Evolutionary conservation across 768 basidiomycete species (phyloP).

Genomic region (Auriscalpium orientale): DNA sequence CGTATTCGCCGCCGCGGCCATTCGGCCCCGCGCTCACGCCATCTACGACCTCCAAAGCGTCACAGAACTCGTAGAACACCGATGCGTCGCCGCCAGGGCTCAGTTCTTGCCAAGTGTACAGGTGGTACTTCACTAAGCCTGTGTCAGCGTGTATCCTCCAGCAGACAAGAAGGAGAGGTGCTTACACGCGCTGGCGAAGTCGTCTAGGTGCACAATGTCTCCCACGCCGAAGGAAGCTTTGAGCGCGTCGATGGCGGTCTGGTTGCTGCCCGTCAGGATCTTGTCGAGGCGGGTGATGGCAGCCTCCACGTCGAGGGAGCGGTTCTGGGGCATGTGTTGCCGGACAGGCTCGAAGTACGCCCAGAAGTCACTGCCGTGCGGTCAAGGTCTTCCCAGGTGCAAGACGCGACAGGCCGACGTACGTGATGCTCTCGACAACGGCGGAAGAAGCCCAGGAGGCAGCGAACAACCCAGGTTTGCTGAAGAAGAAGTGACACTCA

Average conservation of each 20-base stretch:
- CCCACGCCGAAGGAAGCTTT: constrained; percentile 56
- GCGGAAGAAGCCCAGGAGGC: constrained; percentile 63
- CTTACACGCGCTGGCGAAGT: constrained; percentile 52
- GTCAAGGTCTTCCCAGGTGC: neutral
- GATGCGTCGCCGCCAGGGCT: constrained; percentile 43
- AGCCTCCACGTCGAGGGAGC: constrained; percentile 62
- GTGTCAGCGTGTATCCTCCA: neutral
- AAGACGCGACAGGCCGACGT: neutral
- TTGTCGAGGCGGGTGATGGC: constrained; percentile 56
- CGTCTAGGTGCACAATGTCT: constrained; percentile 51
- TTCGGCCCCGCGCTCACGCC: constrained; percentile 39
- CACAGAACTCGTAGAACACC: constrained; percentile 54
- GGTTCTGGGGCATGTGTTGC: constrained; percentile 61
- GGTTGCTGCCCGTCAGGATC: constrained; percentile 40
- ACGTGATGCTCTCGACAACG: constrained; percentile 55
- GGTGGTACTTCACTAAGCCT: constrained; percentile 33
- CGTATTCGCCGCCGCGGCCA: constrained; percentile 59
- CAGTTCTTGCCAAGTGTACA: constrained; percentile 64
- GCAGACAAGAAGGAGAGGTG: neutral
- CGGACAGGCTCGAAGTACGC: constrained; percentile 68
- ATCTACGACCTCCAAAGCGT: constrained; percentile 58
- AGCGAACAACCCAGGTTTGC: constrained; percentile 52
- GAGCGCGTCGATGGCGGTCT: constrained; percentile 40
- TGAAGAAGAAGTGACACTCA: constrained; percentile 19
- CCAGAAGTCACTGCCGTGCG: constrained; percentile 46